A percentile compares a stretch with the other conserved stretches of the same genome.
phyloP scores from a whole-genome alignment of 164 flowering plant genomes.

The Malania oleifera region DNA sequence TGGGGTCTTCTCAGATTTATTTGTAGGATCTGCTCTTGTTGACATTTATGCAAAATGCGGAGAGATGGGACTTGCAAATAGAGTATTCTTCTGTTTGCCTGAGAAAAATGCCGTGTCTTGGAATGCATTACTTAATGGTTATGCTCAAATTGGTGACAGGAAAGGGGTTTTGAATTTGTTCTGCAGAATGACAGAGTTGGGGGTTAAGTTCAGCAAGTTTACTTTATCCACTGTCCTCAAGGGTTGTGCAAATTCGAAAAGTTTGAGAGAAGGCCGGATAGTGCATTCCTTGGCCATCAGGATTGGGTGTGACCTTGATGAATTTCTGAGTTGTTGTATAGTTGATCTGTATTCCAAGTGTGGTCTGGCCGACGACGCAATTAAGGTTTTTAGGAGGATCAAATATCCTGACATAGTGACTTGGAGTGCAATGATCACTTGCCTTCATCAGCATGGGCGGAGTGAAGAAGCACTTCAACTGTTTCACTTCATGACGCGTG shows the following conservation, averaged over 20 bases:
- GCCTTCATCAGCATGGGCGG: constrained; percentile 39
- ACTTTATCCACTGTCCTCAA: constrained; percentile 47
- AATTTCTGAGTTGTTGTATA: constrained; percentile 33
- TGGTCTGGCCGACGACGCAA: constrained; percentile 37
- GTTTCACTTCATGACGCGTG: constrained; percentile 26
- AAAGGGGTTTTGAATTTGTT: constrained; percentile 32
- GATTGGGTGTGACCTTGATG: constrained; percentile 34
- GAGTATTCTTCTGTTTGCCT: constrained; percentile 34
- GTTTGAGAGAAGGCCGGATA: constrained; percentile 24
- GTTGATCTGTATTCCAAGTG: constrained; percentile 58
- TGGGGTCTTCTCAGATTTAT: constrained; percentile 33
- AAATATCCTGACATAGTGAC: constrained; percentile 44
- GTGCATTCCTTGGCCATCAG: constrained; percentile 38
- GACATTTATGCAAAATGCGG: constrained; percentile 56
- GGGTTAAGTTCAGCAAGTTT: constrained; percentile 31
- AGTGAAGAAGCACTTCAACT: constrained; percentile 25
- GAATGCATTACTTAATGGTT: constrained; percentile 51
- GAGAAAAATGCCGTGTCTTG: constrained; percentile 40
- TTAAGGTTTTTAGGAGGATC: constrained; percentile 33
- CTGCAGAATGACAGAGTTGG: constrained; percentile 30
- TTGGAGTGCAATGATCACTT: constrained; percentile 46
- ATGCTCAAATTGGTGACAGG: constrained; percentile 35
- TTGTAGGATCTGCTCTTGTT: constrained; percentile 53
- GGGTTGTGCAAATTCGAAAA: constrained; percentile 32
- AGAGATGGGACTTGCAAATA: constrained; percentile 32